Conservation (phyloP, 2,329 filamentous ascomycete genomes). For the Sporothrix schenckii region DNA sequence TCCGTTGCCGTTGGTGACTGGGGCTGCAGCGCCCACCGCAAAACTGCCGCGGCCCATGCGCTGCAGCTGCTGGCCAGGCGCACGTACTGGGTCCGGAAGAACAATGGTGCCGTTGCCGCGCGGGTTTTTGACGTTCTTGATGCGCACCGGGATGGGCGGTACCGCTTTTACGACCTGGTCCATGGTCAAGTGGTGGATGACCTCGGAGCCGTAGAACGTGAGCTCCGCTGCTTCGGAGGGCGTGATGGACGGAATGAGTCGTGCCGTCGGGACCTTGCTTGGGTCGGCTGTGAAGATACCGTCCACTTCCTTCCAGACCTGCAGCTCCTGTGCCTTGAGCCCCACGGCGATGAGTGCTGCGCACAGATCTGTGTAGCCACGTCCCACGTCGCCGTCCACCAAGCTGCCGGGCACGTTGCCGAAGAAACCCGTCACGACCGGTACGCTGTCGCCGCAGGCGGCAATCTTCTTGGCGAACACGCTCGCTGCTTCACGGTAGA, state of each 20-base stretch:
- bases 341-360: conserved; percentile 90
- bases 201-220: conserved; percentile 92
- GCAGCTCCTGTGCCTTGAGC: conserved; percentile 81
- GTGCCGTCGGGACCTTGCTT: conserved; percentile 88
- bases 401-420: conserved; percentile 89
- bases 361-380: conserved; percentile 95
- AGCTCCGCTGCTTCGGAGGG: conserved; percentile 93
- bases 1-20: conserved; percentile 9
- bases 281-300: conserved; percentile 65
- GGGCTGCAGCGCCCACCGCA: background rate
- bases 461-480: conserved; percentile 66
- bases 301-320: conserved; percentile 99
- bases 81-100: conserved; percentile 69
- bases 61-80: conserved; percentile 61
- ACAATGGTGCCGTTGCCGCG: conserved; percentile 78
- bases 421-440: conserved; percentile 88
- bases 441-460: conserved; percentile 66
- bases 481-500: conserved; percentile 68
- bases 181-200: conserved; percentile 99
- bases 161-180: conserved; percentile 87
- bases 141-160: conserved; percentile 79
- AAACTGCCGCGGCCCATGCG: conserved; percentile 39
- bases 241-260: conserved; percentile 83
- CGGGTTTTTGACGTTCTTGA: conserved; percentile 91
- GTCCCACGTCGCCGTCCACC: conserved; percentile 77